These are phyloP conservation scores for Actinidia chinensis DNA, from an alignment of 179 eudicot genomes.

Conservation along the genomic window DNA sequence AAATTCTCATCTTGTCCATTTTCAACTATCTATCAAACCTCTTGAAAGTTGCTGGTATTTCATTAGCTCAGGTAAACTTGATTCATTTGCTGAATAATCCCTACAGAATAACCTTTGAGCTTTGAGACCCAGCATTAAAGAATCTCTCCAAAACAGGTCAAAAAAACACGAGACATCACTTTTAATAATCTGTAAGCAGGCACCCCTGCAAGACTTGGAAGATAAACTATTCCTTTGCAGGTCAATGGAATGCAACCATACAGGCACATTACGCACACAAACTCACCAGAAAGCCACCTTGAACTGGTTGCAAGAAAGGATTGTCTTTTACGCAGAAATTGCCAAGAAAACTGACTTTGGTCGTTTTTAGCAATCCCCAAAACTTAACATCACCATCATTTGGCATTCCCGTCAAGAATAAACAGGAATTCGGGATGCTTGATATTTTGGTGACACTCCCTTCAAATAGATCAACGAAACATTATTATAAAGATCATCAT, in stretches of 20 bases:
- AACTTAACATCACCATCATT: constrained; percentile 98
- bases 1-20: no score
- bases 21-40: no score
- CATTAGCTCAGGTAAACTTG: neutral
- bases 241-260: neutral
- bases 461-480: constrained; percentile 29
- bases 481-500: no score
- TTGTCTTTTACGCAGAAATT: constrained; percentile 82
- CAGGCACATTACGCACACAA: constrained; percentile 57
- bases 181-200: constrained; percentile 86
- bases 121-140: constrained; percentile 65
- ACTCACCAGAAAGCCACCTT: constrained; percentile 80
- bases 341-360: constrained; percentile 85
- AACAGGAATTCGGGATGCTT: constrained; percentile 81
- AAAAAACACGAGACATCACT: constrained; percentile 74
- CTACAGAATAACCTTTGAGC: constrained; percentile 39
- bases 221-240: constrained; percentile 2
- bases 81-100: neutral
- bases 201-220: constrained; percentile 57
- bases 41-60: no score
- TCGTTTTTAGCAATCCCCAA: constrained; percentile 92
- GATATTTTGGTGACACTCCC: constrained; percentile 85
- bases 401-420: constrained; percentile 95
- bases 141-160: constrained; percentile 92
- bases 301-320: constrained; percentile 86